Base-by-base conservation (phyloP, 176 grass and related monocot genomes). In the Cenchrus purpureus region DNA sequence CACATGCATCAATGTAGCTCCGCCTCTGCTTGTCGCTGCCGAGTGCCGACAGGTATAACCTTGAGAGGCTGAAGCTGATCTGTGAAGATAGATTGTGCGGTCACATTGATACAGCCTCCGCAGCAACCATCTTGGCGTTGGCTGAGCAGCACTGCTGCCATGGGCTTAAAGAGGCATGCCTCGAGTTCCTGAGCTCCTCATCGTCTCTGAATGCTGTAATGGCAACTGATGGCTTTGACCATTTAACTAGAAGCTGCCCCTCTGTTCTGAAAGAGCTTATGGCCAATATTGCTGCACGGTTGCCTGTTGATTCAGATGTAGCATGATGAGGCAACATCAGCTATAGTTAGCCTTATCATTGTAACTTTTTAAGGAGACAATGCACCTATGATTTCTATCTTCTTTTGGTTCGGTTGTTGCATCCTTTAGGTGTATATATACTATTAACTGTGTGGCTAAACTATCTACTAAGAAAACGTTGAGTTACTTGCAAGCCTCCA, bases 11-110 rank as follows among this genome's bases (percentile, higher is more conserved):
- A 34, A 34, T 34, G 34, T 34, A 34, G 34, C 34, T 34, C 34
- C 3, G 3, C 34, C 34, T 3, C 34, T 34, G 34, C 22, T 91
- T 55, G 86, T 87, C 0, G 78, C 86, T 6, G 86, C 90, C 7
- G 90, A 92, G 82, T 6, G 86, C 90, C 7, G 90, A 92, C 75
- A 72, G 90, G 42, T 92, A 92, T 13, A 60, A 59, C 20, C 44
- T 92, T 20, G 72, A 83, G n/a, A 85, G 86, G 65, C 78, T 91
- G 13, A 92, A 89, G 31, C 40, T 85, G 11, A 82, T 91, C 15
- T 91, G 90, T 67, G 32, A 85, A 42, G 85, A 43, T 15, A 65
- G 78, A 66, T 25, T 91, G 45, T 85, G 86, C 29, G 52, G 66
- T 1, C 56, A 55, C 46, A 83, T 91, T 25, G 77, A 74, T 37